phyloP scores from a whole-genome alignment of 192 early-diverging fungal genomes.

The Borealophlyctis nickersoniae region DNA sequence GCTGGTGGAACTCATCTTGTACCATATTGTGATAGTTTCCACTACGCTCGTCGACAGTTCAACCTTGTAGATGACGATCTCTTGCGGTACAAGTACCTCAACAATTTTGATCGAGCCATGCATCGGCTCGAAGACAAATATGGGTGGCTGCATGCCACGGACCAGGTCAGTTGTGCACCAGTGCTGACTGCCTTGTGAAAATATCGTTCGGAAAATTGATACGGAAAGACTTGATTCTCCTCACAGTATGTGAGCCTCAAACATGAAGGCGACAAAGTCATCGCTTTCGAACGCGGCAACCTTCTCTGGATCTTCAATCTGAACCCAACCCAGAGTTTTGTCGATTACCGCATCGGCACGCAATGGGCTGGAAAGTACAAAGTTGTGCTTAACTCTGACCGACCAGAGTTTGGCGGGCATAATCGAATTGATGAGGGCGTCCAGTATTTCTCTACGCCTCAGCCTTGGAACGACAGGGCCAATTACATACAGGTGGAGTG shows the following conservation, averaged over 20 bases:
- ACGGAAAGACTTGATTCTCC: constrained; percentile 26
- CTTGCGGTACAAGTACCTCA: constrained; percentile 90
- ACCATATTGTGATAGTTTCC: constrained; percentile 64
- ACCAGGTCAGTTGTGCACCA: constrained; percentile 37
- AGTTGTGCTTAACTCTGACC: constrained; percentile 78
- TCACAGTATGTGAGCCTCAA: constrained; percentile 75
- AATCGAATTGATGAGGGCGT: constrained; percentile 61
- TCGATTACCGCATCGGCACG: constrained; percentile 85
- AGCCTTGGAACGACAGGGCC: constrained; percentile 67
- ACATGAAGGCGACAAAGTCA: constrained; percentile 88
- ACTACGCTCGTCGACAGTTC: constrained; percentile 94
- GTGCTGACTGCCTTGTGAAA: constrained; percentile 7
- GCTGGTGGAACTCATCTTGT: constrained; percentile 4
- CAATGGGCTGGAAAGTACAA: constrained; percentile 63
- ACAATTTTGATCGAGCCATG: constrained; percentile 88
- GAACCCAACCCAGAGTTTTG: constrained; percentile 77
- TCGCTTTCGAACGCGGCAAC: constrained; percentile 87
- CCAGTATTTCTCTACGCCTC: constrained; percentile 69
- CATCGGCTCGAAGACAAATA: constrained; percentile 67
- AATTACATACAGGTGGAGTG: constrained; percentile 70
- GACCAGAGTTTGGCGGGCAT: constrained; percentile 74
- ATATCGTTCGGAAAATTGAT: background rate
- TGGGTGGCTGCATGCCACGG: constrained; percentile 60
- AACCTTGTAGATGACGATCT: constrained; percentile 85
- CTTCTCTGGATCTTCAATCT: constrained; percentile 96